Evolutionary conservation across 163 green algal genomes (phyloP).

Genomic region (Scenedesmus sp.): DNA sequence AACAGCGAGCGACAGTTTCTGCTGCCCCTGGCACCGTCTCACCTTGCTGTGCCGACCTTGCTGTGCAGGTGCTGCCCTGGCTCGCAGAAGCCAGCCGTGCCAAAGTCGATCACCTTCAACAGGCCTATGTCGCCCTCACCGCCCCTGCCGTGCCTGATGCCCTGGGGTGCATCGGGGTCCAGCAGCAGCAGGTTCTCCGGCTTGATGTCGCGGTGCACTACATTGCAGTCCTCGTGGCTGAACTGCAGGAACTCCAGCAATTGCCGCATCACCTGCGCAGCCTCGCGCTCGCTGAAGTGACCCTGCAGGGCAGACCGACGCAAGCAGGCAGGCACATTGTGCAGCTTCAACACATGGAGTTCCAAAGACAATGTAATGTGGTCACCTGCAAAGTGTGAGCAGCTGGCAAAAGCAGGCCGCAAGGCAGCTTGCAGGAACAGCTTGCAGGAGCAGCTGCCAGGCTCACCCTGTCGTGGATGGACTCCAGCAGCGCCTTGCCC

Average conservation of each 20-base stretch:
- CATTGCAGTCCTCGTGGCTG: slow-evolving; percentile 72
- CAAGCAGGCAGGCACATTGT: not conserved
- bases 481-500: slow-evolving; percentile 76
- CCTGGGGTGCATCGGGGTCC: slow-evolving; percentile 46
- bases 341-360: no score
- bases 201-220: slow-evolving; percentile 84
- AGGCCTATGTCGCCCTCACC: not conserved
- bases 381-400: no score
- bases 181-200: slow-evolving; percentile 67
- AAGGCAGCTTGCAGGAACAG: not conserved
- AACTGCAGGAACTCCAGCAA: slow-evolving; percentile 79
- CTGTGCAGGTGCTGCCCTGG: slow-evolving; percentile 70
- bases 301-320: slow-evolving; percentile 62
- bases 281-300: slow-evolving; percentile 78
- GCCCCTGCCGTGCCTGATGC: not conserved
- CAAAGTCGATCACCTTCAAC: slow-evolving; percentile 75
- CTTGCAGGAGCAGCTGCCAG: not conserved
- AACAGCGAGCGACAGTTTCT: no score
- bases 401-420: not conserved
- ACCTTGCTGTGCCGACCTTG: slow-evolving; percentile 70
- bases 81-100: slow-evolving; percentile 78
- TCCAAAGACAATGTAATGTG: no score
- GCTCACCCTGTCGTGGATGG: slow-evolving; percentile 74
- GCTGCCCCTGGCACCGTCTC: not conserved
- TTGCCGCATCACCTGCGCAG: slow-evolving; percentile 76